These are phyloP conservation scores for Geotrichum histeridarum DNA, from an alignment of 1,139 yeast genomes.

Conservation along the genomic window DNA sequence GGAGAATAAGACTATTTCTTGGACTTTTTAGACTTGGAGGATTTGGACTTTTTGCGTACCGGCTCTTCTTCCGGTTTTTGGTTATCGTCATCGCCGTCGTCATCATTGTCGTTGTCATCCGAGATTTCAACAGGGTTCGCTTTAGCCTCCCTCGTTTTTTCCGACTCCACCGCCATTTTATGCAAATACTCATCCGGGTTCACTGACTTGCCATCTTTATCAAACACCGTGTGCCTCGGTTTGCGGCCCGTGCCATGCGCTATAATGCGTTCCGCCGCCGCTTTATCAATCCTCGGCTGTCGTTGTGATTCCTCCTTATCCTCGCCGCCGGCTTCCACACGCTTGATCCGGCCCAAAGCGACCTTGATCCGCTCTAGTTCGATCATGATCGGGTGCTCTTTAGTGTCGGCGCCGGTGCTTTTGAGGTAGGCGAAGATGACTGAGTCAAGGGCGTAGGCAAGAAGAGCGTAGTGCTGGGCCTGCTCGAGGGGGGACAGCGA, in stretches of 20 bases:
- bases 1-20: neutral
- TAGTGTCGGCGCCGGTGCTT: slow-evolving; percentile 54
- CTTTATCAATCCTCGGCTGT: slow-evolving; percentile 30
- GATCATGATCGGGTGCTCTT: slow-evolving; percentile 56
- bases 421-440: slow-evolving; percentile 55
- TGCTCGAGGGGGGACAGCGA: slow-evolving; percentile 33
- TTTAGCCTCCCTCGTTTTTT: neutral
- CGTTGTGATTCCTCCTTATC: slow-evolving; percentile 13
- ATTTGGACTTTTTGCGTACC: neutral
- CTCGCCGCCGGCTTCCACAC: slow-evolving; percentile 5
- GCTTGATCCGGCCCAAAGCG: slow-evolving; percentile 54
- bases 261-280: slow-evolving; percentile 44
- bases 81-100: neutral
- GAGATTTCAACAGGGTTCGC: slow-evolving; percentile 3
- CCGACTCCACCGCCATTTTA: slow-evolving; percentile 17
- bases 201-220: slow-evolving; percentile 3
- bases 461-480: slow-evolving; percentile 35
- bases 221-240: slow-evolving; percentile 1
- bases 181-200: slow-evolving; percentile 16
- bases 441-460: slow-evolving; percentile 42
- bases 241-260: slow-evolving; percentile 43
- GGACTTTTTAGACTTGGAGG: neutral
- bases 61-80: neutral
- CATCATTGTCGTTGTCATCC: slow-evolving; percentile 1
- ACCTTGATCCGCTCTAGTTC: slow-evolving; percentile 67